A percentile compares a stretch with the other conserved stretches of the same genome.
Conservation (phyloP, 345 rosid genomes). For the Citrus medica region DNA sequence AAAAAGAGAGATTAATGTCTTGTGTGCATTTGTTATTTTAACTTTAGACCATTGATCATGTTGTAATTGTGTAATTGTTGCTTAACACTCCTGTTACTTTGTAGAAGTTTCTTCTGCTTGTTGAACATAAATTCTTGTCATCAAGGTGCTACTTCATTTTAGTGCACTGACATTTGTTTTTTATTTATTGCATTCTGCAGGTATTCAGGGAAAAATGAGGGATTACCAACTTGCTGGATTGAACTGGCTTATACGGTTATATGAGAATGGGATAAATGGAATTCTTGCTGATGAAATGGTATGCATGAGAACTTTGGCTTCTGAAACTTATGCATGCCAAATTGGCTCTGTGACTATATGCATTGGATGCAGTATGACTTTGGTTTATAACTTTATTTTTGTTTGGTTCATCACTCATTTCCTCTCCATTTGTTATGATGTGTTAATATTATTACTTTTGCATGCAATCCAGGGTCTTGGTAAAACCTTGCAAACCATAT, state of each 20-base stretch:
- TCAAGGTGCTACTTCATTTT: not conserved
- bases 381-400: not conserved
- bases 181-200: constrained; percentile 28
- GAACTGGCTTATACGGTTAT: constrained; percentile 93
- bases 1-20: too few species aligned
- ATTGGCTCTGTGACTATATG: not conserved
- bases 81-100: not conserved
- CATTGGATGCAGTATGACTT: not conserved
- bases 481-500: constrained; percentile 95
- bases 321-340: constrained; percentile 1
- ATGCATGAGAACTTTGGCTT: constrained; percentile 1
- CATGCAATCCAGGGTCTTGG: constrained; percentile 78
- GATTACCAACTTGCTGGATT: constrained; percentile 97
- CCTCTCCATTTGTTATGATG: not conserved
- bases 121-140: not conserved
- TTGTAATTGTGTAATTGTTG: not conserved
- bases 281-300: constrained; percentile 99
- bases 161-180: not conserved
- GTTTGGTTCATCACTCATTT: not conserved
- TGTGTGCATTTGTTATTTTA: not conserved
- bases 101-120: not conserved
- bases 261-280: constrained; percentile 97
- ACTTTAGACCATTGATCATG: not conserved
- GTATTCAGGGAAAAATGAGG: constrained; percentile 96
- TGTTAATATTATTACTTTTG: not conserved